phyloP scores from a whole-genome alignment of 2,329 filamentous ascomycete genomes.

The Calonectria pteridis region DNA sequence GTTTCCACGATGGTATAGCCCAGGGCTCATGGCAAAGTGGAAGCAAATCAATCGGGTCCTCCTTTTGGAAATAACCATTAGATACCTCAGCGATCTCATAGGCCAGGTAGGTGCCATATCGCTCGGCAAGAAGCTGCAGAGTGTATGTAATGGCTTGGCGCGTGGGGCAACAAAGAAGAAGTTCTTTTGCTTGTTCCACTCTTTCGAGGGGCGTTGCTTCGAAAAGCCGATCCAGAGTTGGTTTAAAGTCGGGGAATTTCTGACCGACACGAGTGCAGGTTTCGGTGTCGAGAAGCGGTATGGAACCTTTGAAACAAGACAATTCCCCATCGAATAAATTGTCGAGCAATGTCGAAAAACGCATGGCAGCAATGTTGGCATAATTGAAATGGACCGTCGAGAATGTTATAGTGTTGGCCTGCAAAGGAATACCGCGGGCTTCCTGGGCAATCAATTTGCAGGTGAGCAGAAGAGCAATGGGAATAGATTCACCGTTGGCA shows the following conservation, averaged over 20 bases:
- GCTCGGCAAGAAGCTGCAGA: neutral
- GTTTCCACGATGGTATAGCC: neutral
- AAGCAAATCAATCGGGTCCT: neutral
- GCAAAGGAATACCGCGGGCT: neutral
- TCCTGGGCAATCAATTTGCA: conserved; percentile 29
- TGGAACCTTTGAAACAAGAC: neutral
- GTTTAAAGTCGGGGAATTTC: neutral
- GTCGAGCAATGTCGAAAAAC: neutral
- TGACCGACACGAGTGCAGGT: neutral
- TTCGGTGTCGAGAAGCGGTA: neutral
- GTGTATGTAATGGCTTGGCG: neutral
- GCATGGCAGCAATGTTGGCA: neutral
- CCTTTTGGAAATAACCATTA: neutral
- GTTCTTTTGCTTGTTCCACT: too few species aligned
- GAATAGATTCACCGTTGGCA: conserved; percentile 13
- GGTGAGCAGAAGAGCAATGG: conserved; percentile 29
- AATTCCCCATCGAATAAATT: neutral
- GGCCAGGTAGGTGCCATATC: neutral
- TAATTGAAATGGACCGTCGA: conserved; percentile 23
- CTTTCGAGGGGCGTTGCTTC: too few species aligned
- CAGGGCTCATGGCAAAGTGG: neutral
- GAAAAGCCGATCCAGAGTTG: too few species aligned
- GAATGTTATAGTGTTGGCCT: conserved; percentile 26
- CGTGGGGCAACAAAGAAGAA: too few species aligned
- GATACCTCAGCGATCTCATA: neutral